These are phyloP conservation scores for Fragilaria radians DNA, from an alignment of 108 stramenopile species.

Conservation along the genomic window DNA sequence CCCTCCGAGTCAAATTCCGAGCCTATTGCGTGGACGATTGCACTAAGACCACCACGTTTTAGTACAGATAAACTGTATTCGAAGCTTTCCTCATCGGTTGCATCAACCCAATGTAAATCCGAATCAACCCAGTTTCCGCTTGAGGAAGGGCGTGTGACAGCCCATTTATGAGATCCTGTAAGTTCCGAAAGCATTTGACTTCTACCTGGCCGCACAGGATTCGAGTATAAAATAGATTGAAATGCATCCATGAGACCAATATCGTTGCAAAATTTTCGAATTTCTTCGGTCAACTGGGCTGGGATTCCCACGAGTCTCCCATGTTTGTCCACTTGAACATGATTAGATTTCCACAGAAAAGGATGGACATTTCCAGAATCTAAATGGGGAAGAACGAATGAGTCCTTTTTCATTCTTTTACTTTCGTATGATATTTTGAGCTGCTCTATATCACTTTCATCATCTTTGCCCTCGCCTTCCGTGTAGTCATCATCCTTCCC, in stretches of 20 bases:
- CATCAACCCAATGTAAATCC: slow-evolving; percentile 47
- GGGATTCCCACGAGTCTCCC: slow-evolving; percentile 33
- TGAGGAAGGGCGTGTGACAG: slow-evolving; percentile 22
- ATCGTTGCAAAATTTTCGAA: slow-evolving; percentile 24
- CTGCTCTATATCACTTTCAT: too few relatives aligned
- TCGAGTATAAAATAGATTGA: slow-evolving; percentile 16
- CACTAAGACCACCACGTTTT: slow-evolving; percentile 32
- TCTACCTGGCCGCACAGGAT: slow-evolving; percentile 11
- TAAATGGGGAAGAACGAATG: not conserved
- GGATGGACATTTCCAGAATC: not conserved
- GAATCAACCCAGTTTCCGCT: slow-evolving; percentile 16
- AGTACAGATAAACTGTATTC: slow-evolving; percentile 41
- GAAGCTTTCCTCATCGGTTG: slow-evolving; percentile 34
- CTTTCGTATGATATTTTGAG: too few relatives aligned
- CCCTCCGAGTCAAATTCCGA: slow-evolving; percentile 27
- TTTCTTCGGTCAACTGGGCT: slow-evolving; percentile 29
- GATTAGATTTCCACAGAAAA: not conserved
- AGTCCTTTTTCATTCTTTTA: too few relatives aligned
- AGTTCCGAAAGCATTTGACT: slow-evolving; percentile 14
- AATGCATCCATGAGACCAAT: slow-evolving; percentile 30
- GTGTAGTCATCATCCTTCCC: too few relatives aligned
- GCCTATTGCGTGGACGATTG: slow-evolving; percentile 39
- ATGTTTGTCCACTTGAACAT: not conserved
- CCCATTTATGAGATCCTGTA: slow-evolving; percentile 32
- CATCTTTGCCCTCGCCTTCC: too few relatives aligned